Percentiles rank a stretch among this genome's conserved stretches.
These are phyloP conservation scores for Colletotrichum melonis DNA, from an alignment of 2,329 filamentous ascomycete genomes.

Conservation along the genomic window DNA sequence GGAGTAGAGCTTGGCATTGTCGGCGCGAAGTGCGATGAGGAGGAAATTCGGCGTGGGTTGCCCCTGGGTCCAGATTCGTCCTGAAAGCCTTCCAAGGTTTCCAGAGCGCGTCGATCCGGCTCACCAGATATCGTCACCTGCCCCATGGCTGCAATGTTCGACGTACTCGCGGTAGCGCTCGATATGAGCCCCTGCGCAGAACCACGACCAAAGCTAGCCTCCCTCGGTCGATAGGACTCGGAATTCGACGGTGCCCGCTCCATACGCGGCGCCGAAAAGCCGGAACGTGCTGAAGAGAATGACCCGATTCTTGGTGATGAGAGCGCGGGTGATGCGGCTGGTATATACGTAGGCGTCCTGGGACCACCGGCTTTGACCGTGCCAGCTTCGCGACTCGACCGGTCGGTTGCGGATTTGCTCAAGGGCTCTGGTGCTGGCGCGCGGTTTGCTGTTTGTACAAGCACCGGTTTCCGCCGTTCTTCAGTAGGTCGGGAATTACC, in stretches of 20 bases:
- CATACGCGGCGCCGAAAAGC: constrained; percentile 26
- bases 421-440: constrained; percentile 21
- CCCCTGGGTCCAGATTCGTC: constrained; percentile 8
- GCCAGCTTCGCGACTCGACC: constrained; percentile 7
- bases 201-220: constrained; percentile 41
- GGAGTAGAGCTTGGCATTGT: constrained; percentile 60
- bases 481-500: constrained; percentile 15
- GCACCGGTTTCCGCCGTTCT: constrained; percentile 18
- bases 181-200: constrained; percentile 45
- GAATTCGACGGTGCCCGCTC: constrained; percentile 26
- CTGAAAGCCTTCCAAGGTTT: constrained; percentile 37
- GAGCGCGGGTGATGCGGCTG: constrained; percentile 12
- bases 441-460: constrained; percentile 10
- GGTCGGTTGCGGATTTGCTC: constrained; percentile 16
- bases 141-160: constrained; percentile 32
- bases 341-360: constrained; percentile 20
- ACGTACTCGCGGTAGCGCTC: constrained; percentile 34
- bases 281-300: constrained; percentile 32
- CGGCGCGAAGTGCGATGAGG: constrained; percentile 56
- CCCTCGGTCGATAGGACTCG: constrained; percentile 29
- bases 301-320: constrained; percentile 23
- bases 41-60: constrained; percentile 37
- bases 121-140: constrained; percentile 30
- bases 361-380: background rate
- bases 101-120: constrained; percentile 37